Evolutionary conservation across 1,284 basidiomycete genomes (phyloP).

Genomic region (Amylostereum areolatum): DNA sequence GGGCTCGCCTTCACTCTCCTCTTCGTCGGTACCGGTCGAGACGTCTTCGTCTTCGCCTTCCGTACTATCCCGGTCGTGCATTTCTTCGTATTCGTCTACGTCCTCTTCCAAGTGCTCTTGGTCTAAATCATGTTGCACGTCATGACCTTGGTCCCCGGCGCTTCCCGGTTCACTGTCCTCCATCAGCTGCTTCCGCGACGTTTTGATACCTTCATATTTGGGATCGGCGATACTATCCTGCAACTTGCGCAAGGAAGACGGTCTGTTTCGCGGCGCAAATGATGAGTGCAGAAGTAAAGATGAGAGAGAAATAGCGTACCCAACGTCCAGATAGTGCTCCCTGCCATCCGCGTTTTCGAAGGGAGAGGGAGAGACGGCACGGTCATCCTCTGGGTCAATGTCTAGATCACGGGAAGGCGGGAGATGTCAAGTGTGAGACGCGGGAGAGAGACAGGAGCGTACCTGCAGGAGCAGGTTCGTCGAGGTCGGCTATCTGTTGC

Average conservation of each 20-base stretch:
- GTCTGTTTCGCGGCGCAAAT: conserved; percentile 32
- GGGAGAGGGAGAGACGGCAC: conserved; percentile 18
- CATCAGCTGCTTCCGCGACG: conserved; percentile 54
- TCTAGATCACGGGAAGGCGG: conserved; percentile 37
- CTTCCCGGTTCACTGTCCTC: conserved; percentile 21
- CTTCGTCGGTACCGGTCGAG: too few relatives aligned
- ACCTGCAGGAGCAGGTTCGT: conserved; percentile 67
- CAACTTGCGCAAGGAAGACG: conserved; percentile 60
- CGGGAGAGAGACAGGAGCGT: conserved; percentile 18
- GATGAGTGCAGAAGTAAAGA: not conserved
- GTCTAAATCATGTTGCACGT: conserved; percentile 21
- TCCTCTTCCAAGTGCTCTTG: conserved; percentile 19
- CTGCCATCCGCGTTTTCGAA: conserved; percentile 35
- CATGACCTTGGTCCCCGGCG: conserved; percentile 18
- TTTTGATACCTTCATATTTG: conserved; percentile 71
- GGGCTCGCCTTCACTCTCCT: conserved; percentile 21
- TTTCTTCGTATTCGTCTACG: conserved; percentile 17
- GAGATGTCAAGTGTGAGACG: conserved; percentile 11
- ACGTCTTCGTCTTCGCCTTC: conserved; percentile 26
- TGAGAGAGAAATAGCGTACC: conserved; percentile 41
- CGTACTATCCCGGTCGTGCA: conserved; percentile 22
- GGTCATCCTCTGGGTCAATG: conserved; percentile 72
- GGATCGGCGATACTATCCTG: conserved; percentile 59
- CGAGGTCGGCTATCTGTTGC: conserved; percentile 77
- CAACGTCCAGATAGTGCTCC: conserved; percentile 81